Evolutionary conservation across 306 rosid genomes (phyloP).

Genomic region (Geum urbanum): DNA sequence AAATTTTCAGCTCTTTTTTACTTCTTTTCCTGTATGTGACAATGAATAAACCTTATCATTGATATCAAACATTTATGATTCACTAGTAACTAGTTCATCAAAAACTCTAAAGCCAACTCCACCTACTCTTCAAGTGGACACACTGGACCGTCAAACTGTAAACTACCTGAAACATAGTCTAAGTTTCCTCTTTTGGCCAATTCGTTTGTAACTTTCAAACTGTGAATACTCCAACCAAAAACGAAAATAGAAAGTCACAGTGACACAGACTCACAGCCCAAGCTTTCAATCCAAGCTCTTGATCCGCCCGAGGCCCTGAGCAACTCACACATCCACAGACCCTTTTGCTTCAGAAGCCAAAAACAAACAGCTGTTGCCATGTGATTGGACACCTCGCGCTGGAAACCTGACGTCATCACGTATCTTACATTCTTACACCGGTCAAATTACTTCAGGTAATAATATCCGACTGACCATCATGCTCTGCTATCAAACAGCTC

Average conservation of each 20-base stretch:
- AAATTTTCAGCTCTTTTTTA: too few species aligned
- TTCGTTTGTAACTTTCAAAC: not conserved
- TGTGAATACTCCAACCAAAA: not conserved
- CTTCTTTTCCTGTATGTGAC: too few species aligned
- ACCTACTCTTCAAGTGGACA: too few species aligned
- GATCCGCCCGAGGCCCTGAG: not conserved
- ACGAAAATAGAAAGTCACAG: not conserved
- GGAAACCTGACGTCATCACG: too few species aligned
- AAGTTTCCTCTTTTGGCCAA: not conserved
- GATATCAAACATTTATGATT: not conserved
- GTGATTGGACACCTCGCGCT: not conserved
- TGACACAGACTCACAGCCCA: not conserved
- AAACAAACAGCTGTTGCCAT: not conserved
- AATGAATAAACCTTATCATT: not conserved
- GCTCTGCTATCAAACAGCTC: not conserved
- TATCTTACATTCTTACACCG: not conserved
- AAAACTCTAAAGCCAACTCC: not conserved
- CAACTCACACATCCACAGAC: not conserved
- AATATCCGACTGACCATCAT: not conserved
- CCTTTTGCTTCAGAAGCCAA: not conserved
- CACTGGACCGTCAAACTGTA: not conserved
- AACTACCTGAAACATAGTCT: not conserved
- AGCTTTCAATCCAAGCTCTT: not conserved
- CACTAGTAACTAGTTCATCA: not conserved
- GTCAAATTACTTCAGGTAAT: not conserved